Base-by-base conservation (phyloP, 129 eudicot genomes). In the Flaveria trinervia region DNA sequence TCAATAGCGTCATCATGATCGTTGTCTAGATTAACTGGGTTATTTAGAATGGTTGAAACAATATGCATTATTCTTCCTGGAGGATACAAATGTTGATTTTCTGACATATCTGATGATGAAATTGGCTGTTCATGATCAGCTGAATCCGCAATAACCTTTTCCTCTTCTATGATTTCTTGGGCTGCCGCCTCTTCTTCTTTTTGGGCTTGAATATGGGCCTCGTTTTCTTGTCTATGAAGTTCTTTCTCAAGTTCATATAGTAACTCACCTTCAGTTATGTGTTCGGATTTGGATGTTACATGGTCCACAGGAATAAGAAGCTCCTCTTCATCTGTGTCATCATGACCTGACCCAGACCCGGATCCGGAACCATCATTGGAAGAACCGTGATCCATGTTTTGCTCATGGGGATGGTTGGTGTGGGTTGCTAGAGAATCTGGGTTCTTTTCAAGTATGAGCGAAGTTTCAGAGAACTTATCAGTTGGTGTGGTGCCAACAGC, bases 1-100 rank as follows among this genome's bases (percentile, higher is more conserved):
- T 71, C 77, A 59, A 55, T 28, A 33, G 5, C 45, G 41, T 22
- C 14, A 68, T 86, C 92, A 54, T 73, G 80, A 6, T 55, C 46
- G 25, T 18, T 76, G 44, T 56, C 85, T n/a, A 80, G 50, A 41
- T 76, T 78, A 73, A 50, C 46, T 10, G 81, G 30, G 25, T 68
- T 85, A 4, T 84, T 13, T 8, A 82, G 75, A 71, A 83, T 71
- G 15, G 85, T 59, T 51, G 88, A 73, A 62, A 93, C 83, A 9
- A 95, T 91, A 74, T 95, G 99, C 97, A 95, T 91, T 71, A 91
- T 87, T 57, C 84, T 82, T n/a, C 99, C 99, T 0, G 99, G 97
- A 3, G 97, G 99, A 33, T 87, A 95, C 16, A 95, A 71, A 28
- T 74, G 90, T 22, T 79, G 87, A 75, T 87, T 88, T 70, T 95